Base-by-base conservation (phyloP, 257 asterid genomes). In the Petunia secreta region DNA sequence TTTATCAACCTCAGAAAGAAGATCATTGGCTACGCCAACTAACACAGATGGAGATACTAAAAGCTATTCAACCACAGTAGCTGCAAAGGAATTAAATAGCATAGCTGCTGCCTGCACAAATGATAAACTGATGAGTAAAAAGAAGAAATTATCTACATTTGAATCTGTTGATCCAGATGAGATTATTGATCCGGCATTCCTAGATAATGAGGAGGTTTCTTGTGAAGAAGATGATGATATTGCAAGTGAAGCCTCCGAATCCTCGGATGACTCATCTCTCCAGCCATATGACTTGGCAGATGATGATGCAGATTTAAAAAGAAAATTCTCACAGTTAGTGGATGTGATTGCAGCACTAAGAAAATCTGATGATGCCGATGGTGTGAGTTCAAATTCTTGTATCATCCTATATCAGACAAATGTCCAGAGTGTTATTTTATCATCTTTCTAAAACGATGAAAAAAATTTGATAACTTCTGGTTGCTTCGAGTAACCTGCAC, bases 301-400 rank as follows among this genome's bases (percentile, higher is more conserved):
- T 83, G 97, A 94, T 87, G 96, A 84, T 81, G 82, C 89, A 39
- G 99, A 96, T 86, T 88, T 92, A 84, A 88, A 89, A 88, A 87
- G 86, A 84, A 89, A 83, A 78, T 91, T 90, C 83, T 88, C 96
- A 8, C 98, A 95, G 88, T 87, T 95, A 91, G 90, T 89, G 86
- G 99, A 95, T 87, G 92, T 95, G 84, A 95, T 93, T 83, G 97
- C 89, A 80, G 96, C 99, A 16, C 87, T 95, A 36, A 89, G 97
- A 85, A 95, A 93, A 83, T 85, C 98, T 40, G 97, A 95, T 87
- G 99, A 95, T 85, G 90, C 89, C 63, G 97, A 92, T 82, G 98
- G 94, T 68, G 99, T 95, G 86, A 90, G 99, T 92, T 75, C 82
- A 63, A 78, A 34, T 71, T 34, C 77, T 48, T 71, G 34, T 46